Evolutionary conservation across 306 rosid species (phyloP), one percentile per base, ranked within the genome.

Genomic region (Hippophae rhamnoides): DNA sequence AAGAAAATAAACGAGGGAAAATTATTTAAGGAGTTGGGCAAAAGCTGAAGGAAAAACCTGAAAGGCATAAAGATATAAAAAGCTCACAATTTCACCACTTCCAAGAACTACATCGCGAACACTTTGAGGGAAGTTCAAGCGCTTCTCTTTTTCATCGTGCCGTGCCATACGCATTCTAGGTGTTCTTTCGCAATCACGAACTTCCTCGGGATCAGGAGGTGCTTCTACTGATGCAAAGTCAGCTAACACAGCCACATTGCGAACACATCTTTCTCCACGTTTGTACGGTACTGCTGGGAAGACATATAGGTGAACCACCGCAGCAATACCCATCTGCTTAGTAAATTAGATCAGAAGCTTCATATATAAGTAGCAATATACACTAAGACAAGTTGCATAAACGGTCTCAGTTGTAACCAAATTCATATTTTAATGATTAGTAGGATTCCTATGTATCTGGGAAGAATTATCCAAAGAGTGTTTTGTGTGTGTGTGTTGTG

Each of bases 261-360:
- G 97, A 41, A 93, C 90, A 65, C 99, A 93, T 82, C 99, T 76
- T 70, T 93, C 97, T 66, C 99, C 99, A 52, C 94, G 89, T 70
- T 84, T 88, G 82, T 93, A 93, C 72, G 99, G 99, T 57, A 75
- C 81, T 18, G 99, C 97, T 18, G 95, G 95, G 72, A 93, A 93
- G 68, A 82, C 93, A 71, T 93, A 86, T 55, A 93, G 82, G 76
- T 93, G 99, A 66, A 86, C 90, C 58, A 88, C 85, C 64, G 99
- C 95, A 69, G 97, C 97, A 68, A 93, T 64, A 60, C 97, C 96
- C 97, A 93, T 93, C 99, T 93, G 95, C 75, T 69, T 54, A 60
- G 67, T 74, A 64, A 74, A 41, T 68, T 62, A 14, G 54, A 75
- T 61, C 38, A 68, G 50, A 64, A 72, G 23, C 62, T 69, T 45